phyloP scores from a whole-genome alignment of 2,329 filamentous ascomycete genomes.

The Orbilia oligospora region DNA sequence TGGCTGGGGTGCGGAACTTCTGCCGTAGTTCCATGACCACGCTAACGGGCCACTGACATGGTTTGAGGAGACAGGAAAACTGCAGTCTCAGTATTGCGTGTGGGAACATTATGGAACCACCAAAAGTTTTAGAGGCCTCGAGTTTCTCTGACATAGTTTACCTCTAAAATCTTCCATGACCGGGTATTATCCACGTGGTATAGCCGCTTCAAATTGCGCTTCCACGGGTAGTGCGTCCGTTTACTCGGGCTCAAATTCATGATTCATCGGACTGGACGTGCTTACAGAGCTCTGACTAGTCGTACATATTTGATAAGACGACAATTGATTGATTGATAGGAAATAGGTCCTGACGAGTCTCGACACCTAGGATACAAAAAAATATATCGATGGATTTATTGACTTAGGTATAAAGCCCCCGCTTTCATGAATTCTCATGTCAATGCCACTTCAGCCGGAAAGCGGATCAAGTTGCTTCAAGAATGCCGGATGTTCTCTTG shows the following conservation, averaged over 20 bases:
- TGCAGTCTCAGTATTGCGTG: constrained; percentile 36
- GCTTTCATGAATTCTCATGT: constrained; percentile 25
- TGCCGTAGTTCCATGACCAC: constrained; percentile 55
- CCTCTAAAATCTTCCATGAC: neutral
- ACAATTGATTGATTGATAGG: neutral
- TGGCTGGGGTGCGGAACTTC: constrained; percentile 49
- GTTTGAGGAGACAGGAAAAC: constrained; percentile 34
- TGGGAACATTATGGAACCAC: constrained; percentile 25
- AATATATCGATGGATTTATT: neutral
- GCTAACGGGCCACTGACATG: constrained; percentile 40
- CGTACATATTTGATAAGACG: neutral
- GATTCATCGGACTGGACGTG: neutral
- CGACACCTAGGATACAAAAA: neutral
- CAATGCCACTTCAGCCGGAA: constrained; percentile 19
- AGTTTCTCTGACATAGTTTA: neutral
- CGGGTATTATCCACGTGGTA: constrained; percentile 21
- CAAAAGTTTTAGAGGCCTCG: constrained; percentile 9
- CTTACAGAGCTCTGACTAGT: neutral
- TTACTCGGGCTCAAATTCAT: neutral
- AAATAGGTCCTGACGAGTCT: neutral
- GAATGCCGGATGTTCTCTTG: neutral
- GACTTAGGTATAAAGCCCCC: neutral
- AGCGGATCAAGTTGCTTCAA: constrained; percentile 16
- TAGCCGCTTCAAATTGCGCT: constrained; percentile 33
- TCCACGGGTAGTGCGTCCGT: neutral